These are phyloP conservation scores for Rosa rugosa DNA, from an alignment of 306 rosid genomes.

Conservation along the genomic window DNA sequence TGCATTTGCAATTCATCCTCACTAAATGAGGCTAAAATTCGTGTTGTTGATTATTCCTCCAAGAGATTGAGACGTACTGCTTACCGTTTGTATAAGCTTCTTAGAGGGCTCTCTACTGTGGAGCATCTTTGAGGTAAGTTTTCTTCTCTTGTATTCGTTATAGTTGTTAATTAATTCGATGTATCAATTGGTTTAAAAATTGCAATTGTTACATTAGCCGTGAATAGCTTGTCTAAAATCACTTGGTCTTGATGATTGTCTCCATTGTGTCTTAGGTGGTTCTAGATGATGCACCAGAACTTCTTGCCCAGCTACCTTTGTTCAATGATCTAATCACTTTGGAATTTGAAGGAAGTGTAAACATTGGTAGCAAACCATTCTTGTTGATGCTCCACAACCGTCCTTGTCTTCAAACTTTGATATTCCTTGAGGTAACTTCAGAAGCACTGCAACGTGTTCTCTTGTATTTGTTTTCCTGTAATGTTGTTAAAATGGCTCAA, in stretches of 20 bases:
- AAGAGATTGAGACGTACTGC: neutral
- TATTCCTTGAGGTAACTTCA: neutral
- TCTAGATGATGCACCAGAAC: neutral
- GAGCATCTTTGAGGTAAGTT: neutral
- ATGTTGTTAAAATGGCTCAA: neutral
- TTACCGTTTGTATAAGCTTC: conserved; percentile 9
- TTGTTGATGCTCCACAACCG: neutral
- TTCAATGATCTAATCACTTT: neutral
- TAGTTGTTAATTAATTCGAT: neutral
- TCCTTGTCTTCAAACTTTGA: neutral
- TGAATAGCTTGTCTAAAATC: neutral
- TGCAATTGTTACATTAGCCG: neutral
- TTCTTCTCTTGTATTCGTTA: neutral
- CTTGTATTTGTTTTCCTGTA: neutral
- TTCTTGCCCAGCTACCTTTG: neutral
- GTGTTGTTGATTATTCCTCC: neutral
- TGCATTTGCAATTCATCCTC: conserved; percentile 6
- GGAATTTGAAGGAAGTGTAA: neutral
- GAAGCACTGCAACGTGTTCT: neutral
- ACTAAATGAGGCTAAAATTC: neutral
- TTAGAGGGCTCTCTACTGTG: neutral
- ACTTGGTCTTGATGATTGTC: neutral
- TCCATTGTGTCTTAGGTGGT: neutral
- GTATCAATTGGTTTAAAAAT: neutral
- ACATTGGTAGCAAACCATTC: neutral